Percentiles rank a stretch among this genome's conserved stretches.
Evolutionary conservation across 2,329 filamentous ascomycete genomes (phyloP).

Genomic region (Metarhizium humberi): DNA sequence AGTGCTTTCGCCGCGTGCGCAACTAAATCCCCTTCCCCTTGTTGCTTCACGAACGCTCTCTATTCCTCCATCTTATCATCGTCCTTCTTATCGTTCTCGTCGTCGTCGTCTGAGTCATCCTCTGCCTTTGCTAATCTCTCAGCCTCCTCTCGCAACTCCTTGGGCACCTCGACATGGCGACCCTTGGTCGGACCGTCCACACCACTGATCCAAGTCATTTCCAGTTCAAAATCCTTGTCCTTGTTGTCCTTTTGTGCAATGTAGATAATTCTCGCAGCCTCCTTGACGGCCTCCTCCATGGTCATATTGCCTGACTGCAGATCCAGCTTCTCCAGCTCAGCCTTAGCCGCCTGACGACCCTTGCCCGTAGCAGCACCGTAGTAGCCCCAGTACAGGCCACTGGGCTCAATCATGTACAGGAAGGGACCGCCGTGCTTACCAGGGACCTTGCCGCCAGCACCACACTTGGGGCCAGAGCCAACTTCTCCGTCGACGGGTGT

Average conservation of each 20-base stretch:
- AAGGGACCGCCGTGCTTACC: conserved; percentile 79
- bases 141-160: conserved; percentile 82
- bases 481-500: conserved; percentile 84
- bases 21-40: background rate
- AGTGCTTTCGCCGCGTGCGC: conserved; percentile 11
- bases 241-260: conserved; percentile 98
- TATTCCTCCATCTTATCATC: conserved; percentile 89
- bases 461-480: conserved; percentile 66
- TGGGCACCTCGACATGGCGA: conserved; percentile 85
- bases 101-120: conserved; percentile 79
- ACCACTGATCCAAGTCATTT: conserved; percentile 96
- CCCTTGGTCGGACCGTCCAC: conserved; percentile 83
- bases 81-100: conserved; percentile 54
- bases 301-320: conserved; percentile 68
- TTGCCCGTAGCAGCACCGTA: conserved; percentile 97
- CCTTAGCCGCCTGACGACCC: conserved; percentile 92
- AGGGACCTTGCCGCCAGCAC: conserved; percentile 72
- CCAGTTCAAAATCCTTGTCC: conserved; percentile 98
- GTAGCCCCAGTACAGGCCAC: conserved; percentile 96
- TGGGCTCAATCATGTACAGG: conserved; percentile 98
- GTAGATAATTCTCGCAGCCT: conserved; percentile 95
- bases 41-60: conserved; percentile 8
- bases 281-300: conserved; percentile 82
- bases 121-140: conserved; percentile 87
- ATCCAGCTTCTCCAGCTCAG: conserved; percentile 96